Evolutionary conservation across 2,329 filamentous ascomycete species (phyloP).

Genomic region (Alternaria solani): DNA sequence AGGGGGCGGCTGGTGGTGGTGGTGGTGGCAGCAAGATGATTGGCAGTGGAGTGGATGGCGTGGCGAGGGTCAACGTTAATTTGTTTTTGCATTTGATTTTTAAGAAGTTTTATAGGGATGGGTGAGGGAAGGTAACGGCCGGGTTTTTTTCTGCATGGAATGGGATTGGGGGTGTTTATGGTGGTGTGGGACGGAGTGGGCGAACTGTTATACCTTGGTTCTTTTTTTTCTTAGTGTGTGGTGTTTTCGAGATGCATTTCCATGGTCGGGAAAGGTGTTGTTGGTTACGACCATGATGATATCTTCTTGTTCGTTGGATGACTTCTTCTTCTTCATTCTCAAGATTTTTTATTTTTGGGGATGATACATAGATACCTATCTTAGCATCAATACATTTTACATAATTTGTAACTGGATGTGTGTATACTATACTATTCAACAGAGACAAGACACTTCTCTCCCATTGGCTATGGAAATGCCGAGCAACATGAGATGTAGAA

Average conservation of each 20-base stretch:
- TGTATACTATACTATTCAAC: not conserved
- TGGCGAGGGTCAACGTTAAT: slow-evolving; percentile 91
- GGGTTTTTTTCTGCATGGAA: not conserved
- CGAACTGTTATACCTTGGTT: slow-evolving; percentile 1
- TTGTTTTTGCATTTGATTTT: slow-evolving; percentile 95
- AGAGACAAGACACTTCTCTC: accelerated
- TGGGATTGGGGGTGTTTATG: not conserved
- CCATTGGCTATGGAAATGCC: not conserved
- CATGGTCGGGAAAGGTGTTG: not conserved
- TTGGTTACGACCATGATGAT: slow-evolving; percentile 6
- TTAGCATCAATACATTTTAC: slow-evolving; percentile 3
- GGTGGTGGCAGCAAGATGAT: not conserved
- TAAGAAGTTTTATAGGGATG: slow-evolving; percentile 88
- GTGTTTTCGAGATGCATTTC: not conserved
- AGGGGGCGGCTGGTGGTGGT: slow-evolving; percentile 25
- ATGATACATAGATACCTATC: slow-evolving; percentile 1
- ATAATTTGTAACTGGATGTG: not conserved
- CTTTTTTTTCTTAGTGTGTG: not conserved
- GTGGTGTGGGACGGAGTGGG: not conserved
- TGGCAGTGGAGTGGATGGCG: slow-evolving; percentile 23
- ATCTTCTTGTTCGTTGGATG: not conserved
- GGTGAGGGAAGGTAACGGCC: slow-evolving; percentile 31
- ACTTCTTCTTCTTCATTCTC: not conserved
- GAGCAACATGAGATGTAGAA: not conserved
- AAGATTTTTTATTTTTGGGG: not conserved